Evolutionary conservation across 768 basidiomycete species (phyloP).

Genomic region (Trametes villosa): DNA sequence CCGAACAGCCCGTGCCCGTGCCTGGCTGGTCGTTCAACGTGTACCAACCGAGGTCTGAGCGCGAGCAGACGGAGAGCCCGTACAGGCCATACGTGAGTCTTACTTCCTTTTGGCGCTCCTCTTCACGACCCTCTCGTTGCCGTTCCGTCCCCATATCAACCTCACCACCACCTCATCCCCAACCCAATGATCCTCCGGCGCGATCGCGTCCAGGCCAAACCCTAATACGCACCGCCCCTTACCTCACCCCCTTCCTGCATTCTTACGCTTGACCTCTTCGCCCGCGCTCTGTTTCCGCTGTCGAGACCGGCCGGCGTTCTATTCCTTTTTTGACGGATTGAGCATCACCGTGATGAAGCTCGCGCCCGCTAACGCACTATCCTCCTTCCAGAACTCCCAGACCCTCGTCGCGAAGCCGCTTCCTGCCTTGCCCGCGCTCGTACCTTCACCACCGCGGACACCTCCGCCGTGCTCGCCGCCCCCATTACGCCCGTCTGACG

Average conservation of each 20-base stretch:
- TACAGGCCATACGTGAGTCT: constrained; percentile 11
- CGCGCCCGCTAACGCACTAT: background rate
- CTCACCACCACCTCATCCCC: no score
- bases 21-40: constrained; percentile 1
- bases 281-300: background rate
- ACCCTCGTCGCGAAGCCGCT: constrained; percentile 8
- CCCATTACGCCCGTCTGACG: constrained; percentile 13
- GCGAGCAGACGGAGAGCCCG: constrained; percentile 5
- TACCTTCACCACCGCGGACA: background rate
- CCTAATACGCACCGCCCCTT: background rate
- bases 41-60: background rate
- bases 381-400: background rate
- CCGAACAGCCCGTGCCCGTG: constrained; percentile 4
- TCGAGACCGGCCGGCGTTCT: background rate
- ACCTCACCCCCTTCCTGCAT: background rate
- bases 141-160: no score
- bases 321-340: background rate
- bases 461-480: constrained; percentile 1
- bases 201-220: background rate
- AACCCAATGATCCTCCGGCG: no score
- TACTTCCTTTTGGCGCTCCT: background rate
- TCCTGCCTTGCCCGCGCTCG: background rate
- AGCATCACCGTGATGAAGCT: background rate
- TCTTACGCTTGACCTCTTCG: background rate
- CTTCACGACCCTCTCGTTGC: background rate